Base-by-base conservation (phyloP, 495 filamentous ascomycete species). In the Aspergillus cavernicola region DNA sequence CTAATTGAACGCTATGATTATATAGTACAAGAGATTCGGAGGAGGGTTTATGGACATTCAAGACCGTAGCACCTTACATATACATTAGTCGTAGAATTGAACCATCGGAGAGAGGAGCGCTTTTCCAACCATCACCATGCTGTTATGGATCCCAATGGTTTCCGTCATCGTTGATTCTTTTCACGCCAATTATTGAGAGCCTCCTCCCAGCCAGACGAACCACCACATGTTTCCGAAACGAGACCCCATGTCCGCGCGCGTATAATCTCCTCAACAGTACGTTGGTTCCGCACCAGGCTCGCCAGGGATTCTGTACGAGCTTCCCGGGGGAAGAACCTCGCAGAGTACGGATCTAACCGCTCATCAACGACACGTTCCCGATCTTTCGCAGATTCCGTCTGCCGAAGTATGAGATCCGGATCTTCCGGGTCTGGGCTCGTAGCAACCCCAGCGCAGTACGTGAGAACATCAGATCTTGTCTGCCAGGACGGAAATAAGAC, bases 401-500 rank as follows among this genome's bases (percentile, higher is more conserved):
- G 71, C 52, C 88, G 77, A 23, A 88, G 58, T 1, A 87, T 73
- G 6, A 81, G 71, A 59, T 93, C 91, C 12, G 92, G 92, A 56
- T 98, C 92, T 33, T 90, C 83, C 0, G 91, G 90, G 62, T 98
- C 91, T 3, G 88, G 86, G 46, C 82, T 85, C 2, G 89, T 89
- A 3, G 93, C 93, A 9, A 98, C 93, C 19, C 85, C 79, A 10
- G 89, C 85, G 68, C 93, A 98, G 65, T 96, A 98, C 50, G 81
- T 88, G 29, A 98, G 71, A 3, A 97, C 86, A 65, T 95, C 88
- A 8, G 87, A 88, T 40, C 93, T 80, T 4, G 78, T 76, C 57
- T 95, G 86, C 93, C 93, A 98, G 22, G 89, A 87, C 0, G 88
- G 89, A 47, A 96, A 93, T 0, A 98, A 69, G 1, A 96, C 82